These are phyloP conservation scores for Hypholoma fasciculare DNA, from an alignment of 768 basidiomycete genomes.

Conservation along the genomic window DNA sequence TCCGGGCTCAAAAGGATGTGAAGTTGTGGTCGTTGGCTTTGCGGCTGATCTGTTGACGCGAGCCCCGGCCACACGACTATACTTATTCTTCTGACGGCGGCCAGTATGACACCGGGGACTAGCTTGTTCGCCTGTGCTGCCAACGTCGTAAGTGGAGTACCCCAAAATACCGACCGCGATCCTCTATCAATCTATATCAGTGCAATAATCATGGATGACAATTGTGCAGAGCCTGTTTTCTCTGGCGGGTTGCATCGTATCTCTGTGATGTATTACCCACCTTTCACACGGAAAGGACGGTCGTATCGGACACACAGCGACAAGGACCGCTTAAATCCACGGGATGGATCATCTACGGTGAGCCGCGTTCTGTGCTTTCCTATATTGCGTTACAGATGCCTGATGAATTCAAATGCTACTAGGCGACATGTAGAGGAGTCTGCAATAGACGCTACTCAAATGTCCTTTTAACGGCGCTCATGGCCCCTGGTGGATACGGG, in stretches of 20 bases:
- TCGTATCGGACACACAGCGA: background rate
- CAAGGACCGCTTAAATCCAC: background rate
- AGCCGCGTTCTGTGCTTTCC: no score
- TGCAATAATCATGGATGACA: background rate
- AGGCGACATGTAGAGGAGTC: no score
- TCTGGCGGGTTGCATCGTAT: background rate
- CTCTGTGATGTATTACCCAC: background rate
- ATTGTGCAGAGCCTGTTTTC: background rate
- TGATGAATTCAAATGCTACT: no score
- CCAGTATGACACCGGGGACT: background rate
- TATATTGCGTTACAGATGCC: no score
- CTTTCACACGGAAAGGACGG: background rate
- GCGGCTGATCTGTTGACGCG: background rate
- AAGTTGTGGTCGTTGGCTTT: background rate
- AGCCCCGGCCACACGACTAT: background rate
- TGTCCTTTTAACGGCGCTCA: no score
- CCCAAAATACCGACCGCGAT: background rate
- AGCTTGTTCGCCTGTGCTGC: background rate
- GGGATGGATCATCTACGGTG: background rate
- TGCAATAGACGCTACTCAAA: no score
- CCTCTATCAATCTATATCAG: background rate
- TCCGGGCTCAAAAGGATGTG: no score
- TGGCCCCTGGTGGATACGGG: no score
- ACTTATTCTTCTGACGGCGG: background rate
- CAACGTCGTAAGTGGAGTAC: background rate